Evolutionary conservation across 176 grass and related monocot genomes (phyloP).

Genomic region (Aechmea fasciata): DNA sequence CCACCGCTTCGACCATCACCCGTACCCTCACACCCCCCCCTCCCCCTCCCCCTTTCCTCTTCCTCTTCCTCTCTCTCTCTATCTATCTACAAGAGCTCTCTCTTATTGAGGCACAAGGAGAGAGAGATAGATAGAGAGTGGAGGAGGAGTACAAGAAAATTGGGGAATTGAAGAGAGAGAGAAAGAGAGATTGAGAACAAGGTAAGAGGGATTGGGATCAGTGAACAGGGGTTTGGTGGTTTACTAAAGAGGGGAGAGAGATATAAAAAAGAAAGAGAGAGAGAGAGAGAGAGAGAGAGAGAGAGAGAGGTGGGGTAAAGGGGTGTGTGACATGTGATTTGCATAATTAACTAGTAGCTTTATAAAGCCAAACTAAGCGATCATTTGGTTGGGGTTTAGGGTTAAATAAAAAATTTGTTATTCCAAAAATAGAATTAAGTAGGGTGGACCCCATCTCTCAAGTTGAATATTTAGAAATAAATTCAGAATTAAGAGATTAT

Average conservation of each 20-base stretch:
- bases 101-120: not conserved
- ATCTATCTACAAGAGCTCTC: not conserved
- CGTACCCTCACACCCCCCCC: not conserved
- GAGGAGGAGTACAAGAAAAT: not conserved
- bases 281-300: not conserved
- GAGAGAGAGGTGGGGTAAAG: not conserved
- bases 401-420: no score
- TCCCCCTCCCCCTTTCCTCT: not conserved
- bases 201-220: slow-evolving; percentile 17
- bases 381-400: no score
- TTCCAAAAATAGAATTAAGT: no score
- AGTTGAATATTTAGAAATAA: no score
- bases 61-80: not conserved
- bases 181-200: slow-evolving; percentile 8
- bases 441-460: no score
- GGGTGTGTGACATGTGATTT: not conserved
- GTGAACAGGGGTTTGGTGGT: slow-evolving; percentile 23
- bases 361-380: no score
- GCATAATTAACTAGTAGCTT: not conserved
- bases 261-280: slow-evolving; percentile 6
- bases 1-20: not conserved
- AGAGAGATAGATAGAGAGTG: not conserved
- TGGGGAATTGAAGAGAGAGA: not conserved
- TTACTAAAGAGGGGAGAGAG: not conserved
- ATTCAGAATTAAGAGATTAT: no score